phyloP scores from a whole-genome alignment of 495 filamentous ascomycete species.

The Delitschia confertaspora region DNA sequence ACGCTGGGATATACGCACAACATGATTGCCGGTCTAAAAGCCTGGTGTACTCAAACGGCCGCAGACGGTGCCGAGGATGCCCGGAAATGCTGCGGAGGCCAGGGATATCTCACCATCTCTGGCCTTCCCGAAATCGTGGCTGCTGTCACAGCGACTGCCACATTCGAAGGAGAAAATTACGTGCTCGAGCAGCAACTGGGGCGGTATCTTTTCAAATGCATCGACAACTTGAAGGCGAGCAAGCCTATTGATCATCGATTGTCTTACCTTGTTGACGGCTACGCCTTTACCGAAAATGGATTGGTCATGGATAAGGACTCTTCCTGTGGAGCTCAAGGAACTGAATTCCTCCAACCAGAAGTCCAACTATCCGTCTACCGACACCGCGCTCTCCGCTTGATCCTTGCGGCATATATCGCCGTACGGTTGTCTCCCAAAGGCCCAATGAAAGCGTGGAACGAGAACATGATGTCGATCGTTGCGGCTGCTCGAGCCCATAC shows the following conservation, averaged over 20 bases:
- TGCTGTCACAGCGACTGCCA: slow-evolving; percentile 13
- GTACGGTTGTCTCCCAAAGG: slow-evolving; percentile 1
- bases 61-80: slow-evolving; percentile 12
- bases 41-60: slow-evolving; percentile 9
- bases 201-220: slow-evolving; percentile 13
- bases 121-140: slow-evolving; percentile 21
- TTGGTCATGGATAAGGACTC: neutral
- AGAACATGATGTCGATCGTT: slow-evolving; percentile 16
- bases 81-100: slow-evolving; percentile 14
- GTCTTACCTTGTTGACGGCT: slow-evolving; percentile 3
- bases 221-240: neutral
- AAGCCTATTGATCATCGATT: slow-evolving; percentile 3
- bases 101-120: slow-evolving; percentile 22
- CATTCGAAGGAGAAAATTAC: slow-evolving; percentile 24
- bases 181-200: slow-evolving; percentile 15
- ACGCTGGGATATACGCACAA: slow-evolving; percentile 1
- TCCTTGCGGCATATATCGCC: neutral
- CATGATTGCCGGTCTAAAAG: slow-evolving; percentile 7
- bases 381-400: slow-evolving; percentile 6
- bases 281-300: neutral
- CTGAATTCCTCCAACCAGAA: slow-evolving; percentile 6
- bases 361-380: slow-evolving; percentile 15
- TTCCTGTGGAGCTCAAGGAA: slow-evolving; percentile 2
- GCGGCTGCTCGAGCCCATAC: slow-evolving; percentile 9
- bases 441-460: slow-evolving; percentile 13